Base-by-base conservation (phyloP, 495 filamentous ascomycete species). In the Margaritispora aquatica region DNA sequence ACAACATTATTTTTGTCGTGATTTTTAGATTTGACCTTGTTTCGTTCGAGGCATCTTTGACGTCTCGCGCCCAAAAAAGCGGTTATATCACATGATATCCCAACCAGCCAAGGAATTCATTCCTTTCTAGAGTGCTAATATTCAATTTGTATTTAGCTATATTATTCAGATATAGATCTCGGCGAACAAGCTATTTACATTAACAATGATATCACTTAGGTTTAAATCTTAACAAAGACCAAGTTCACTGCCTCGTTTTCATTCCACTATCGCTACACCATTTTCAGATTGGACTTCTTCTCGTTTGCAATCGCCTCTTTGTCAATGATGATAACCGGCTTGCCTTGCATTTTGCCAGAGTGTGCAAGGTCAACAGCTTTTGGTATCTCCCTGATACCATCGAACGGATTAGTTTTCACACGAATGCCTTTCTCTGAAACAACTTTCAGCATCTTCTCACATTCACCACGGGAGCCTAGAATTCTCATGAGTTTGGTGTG, bases 261-360 rank as follows among this genome's bases (percentile, higher is more conserved):
- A n/a, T 44, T 3, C 15, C 19, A 44, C 19, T n/a, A 44, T n/a
- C 2, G n/a, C 58, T 29, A 63, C 5, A 63, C 29, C 56, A 63
- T 63, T 27, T 63, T 50, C 4, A 59, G 4, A 20, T 47, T 52
- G 3, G 62, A 57, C 19, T 54, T 58, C 24, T 53, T 65, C 24
- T 58, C 50, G 7, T 57, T 58, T 17, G 55, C 55, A 44, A 61
- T 62, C 3, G 52, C 61, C 47, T 69, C 60, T 31, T 61, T 15
- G 26, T 82, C 77, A 2, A 83, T 71, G 9, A 83, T 62, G 34
- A 83, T 71, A n/a, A 77, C 71, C 1, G 74, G 80, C 62, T 84
- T 84, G 2, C 82, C 80, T 53, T 71, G 66, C 52, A 81, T 73
- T 67, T 77, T 77, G 2, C 82, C 81, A 21, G 71, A 70, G 53